These are phyloP conservation scores for Medicago truncatula DNA, from an alignment of 306 rosid genomes.

Conservation along the genomic window MtrunA17r5.0-ANR NC_053044.1:46596001-46596500, in stretches of 20 bases:
- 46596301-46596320: slow-evolving; percentile 21
- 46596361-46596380: slow-evolving; percentile 38
- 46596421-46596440: slow-evolving; percentile 17
- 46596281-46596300: slow-evolving; percentile 41
- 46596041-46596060: no score
- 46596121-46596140: no score
- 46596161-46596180: no score
- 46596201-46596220: not conserved
- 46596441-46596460: slow-evolving; percentile 45
- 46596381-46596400: slow-evolving; percentile 46
- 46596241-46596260: not conserved
- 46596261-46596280: slow-evolving; percentile 22
- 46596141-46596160: no score
- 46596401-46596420: slow-evolving; percentile 50
- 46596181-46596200: no score
- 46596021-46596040: no score
- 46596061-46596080: no score
- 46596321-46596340: slow-evolving; percentile 16
- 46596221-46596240: not conserved
- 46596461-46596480: slow-evolving; percentile 41
- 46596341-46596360: slow-evolving; percentile 32
- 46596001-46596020: no score
- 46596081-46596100: no score
- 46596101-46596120: no score
- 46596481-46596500: slow-evolving; percentile 35